A percentile compares a stretch with the other conserved stretches of the same genome.
Conservation (phyloP, 345 rosid genomes). For the Lumnitzera littorea region DNA sequence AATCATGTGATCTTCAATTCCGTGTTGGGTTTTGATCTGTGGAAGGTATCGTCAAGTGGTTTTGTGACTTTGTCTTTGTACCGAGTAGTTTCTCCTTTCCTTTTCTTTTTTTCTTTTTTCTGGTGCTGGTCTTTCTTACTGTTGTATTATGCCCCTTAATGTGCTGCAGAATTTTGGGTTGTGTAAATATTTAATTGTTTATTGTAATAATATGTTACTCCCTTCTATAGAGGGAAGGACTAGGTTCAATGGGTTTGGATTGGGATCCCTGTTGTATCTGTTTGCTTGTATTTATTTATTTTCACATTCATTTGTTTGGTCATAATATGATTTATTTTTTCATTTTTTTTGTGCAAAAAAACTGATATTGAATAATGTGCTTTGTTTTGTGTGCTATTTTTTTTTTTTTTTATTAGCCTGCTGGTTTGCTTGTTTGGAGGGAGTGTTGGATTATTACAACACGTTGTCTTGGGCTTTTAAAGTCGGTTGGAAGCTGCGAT, state of each 20-base stretch:
- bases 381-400: constrained; percentile 11
- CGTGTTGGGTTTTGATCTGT: constrained; percentile 22
- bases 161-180: constrained; percentile 14
- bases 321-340: constrained; percentile 11
- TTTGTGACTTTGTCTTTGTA: constrained; percentile 10
- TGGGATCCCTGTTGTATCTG: constrained; percentile 89
- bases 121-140: too few relatives aligned
- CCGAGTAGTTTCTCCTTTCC: too few relatives aligned
- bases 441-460: constrained; percentile 35
- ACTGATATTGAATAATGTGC: constrained; percentile 50
- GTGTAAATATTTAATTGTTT: neutral
- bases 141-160: neutral
- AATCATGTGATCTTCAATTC: constrained; percentile 36
- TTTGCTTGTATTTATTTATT: constrained; percentile 30
- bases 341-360: constrained; percentile 11
- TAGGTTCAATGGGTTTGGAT: constrained; percentile 63
- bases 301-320: constrained; percentile 4
- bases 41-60: constrained; percentile 3
- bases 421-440: constrained; percentile 55
- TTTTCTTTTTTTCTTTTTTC: too few relatives aligned
- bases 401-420: constrained; percentile 18
- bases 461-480: constrained; percentile 33
- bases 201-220: neutral
- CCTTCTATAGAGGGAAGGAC: constrained; percentile 18
- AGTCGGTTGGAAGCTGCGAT: constrained; percentile 27